Base-by-base conservation (phyloP, 2,329 filamentous ascomycete genomes). In the Blastomyces parvus region DNA sequence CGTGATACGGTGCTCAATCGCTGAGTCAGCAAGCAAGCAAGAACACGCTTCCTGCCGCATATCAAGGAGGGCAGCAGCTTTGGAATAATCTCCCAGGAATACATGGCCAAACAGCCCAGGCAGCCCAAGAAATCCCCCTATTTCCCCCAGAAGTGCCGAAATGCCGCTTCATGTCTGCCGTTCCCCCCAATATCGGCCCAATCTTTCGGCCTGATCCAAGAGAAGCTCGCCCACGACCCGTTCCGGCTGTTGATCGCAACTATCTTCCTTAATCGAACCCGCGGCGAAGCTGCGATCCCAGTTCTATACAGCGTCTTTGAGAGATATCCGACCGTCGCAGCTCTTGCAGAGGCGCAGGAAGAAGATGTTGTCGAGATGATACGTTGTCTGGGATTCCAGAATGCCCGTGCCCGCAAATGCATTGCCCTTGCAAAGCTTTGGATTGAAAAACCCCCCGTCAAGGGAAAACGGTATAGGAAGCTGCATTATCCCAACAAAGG, bases 241-340 rank as follows among this genome's bases (percentile, higher is more conserved):
- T 96, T 95, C 74, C 87, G 86, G 67, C 83, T 97, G 1, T 82
- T 96, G 1, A 81, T 96, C 38, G 91, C 89, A 14, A 87, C 91
- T 5, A 91, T 90, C 0, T 92, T 96, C 69, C 84, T 96, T 38
- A 93, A 93, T 73, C 86, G 88, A 64, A 96, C 91, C 0, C 81
- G 84, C 2, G 92, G 90, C 13, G 83, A 80, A 57, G 81, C 84
- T 11, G 90, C 91, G 3, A 86, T 94, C 36, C 92, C 92, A 0
- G 81, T 88, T 0, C 88, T 96, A 67, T 87, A 86, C 72, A 72
- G 80, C 17, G 79, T 96, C 14, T 87, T 89, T 69, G 76, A 81
- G 14, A 78, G 76, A 2, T 96, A 89, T 64, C 88, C 89, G 0
- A 88, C 86, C 0, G 83, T 89, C 0, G 72, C 79, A 38, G 79